phyloP scores from a whole-genome alignment of 345 rosid genomes.

The Lumnitzera littorea region DNA sequence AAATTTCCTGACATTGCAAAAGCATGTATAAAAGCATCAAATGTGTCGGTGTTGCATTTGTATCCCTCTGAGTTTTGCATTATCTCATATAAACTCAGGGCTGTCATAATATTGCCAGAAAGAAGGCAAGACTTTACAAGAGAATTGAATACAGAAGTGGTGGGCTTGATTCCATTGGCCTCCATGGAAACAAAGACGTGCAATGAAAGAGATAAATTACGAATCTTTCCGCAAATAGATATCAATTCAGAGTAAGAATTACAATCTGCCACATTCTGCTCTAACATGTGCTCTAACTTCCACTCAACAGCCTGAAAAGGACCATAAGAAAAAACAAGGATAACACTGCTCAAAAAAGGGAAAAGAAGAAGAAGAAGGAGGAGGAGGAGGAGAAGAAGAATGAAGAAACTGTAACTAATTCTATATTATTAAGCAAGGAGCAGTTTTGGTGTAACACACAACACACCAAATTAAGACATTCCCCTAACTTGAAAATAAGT shows the following conservation, averaged over 20 bases:
- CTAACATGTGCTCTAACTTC: slow-evolving; percentile 30
- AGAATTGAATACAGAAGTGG: slow-evolving; percentile 26
- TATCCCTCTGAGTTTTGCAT: slow-evolving; percentile 25
- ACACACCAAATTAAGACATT: no score
- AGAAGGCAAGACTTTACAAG: slow-evolving; percentile 21
- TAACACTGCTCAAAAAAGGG: no score
- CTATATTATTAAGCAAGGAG: no score
- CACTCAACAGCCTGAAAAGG: slow-evolving; percentile 29
- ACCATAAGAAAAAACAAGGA: background rate
- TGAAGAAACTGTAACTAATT: no score
- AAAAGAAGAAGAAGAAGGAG: no score
- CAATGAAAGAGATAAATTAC: slow-evolving; percentile 23
- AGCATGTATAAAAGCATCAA: slow-evolving; percentile 22
- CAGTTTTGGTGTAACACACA: no score
- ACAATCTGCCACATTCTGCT: slow-evolving; percentile 12
- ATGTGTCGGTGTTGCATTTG: slow-evolving; percentile 24
- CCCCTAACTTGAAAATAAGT: no score
- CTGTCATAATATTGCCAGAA: slow-evolving; percentile 14
- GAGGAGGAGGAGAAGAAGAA: no score
- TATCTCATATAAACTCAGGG: slow-evolving; percentile 31
- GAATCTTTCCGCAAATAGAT: slow-evolving; percentile 28
- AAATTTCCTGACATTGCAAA: slow-evolving; percentile 24
- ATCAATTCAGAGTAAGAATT: slow-evolving; percentile 21
- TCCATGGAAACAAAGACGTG: slow-evolving; percentile 32
- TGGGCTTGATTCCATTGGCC: slow-evolving; percentile 22